Conservation (phyloP, 371 early-diverging fungal species). For the Synchytrium microbalum region DNA sequence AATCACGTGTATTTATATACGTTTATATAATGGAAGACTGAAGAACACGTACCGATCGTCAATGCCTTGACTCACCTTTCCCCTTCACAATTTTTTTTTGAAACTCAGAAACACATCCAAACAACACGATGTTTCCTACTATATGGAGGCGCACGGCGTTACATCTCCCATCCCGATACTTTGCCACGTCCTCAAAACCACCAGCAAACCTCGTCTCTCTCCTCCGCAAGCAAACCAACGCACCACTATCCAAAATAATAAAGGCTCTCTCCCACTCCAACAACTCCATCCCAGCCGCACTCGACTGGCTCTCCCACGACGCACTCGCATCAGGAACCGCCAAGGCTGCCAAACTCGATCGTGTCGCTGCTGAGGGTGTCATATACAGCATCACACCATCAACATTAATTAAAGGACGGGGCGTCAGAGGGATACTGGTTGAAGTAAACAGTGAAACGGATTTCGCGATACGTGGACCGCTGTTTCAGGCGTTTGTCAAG, state of each 20-base stretch:
- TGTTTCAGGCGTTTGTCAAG: constrained; percentile 70
- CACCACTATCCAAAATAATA: constrained; percentile 77
- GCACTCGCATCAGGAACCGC: constrained; percentile 60
- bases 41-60: too few relatives aligned
- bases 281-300: constrained; percentile 70
- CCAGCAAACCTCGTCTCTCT: constrained; percentile 38
- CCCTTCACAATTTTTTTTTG: too few relatives aligned
- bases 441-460: constrained; percentile 90
- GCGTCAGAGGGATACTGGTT: constrained; percentile 14
- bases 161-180: neutral
- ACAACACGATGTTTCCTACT: too few relatives aligned
- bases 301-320: constrained; percentile 74
- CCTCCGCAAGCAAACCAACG: constrained; percentile 75
- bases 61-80: too few relatives aligned
- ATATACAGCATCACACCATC: constrained; percentile 54
- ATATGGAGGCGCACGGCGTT: neutral
- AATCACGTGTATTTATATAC: too few relatives aligned
- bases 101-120: too few relatives aligned
- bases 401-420: neutral
- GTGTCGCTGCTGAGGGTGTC: constrained; percentile 62
- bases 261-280: constrained; percentile 66
- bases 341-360: constrained; percentile 65
- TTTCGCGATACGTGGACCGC: constrained; percentile 78
- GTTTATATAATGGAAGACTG: too few relatives aligned
- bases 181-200: neutral